A percentile compares a stretch with the other conserved stretches of the same genome.
These are phyloP conservation scores for Novakomyces olei DNA, from an alignment of 805 yeast species.

Conservation along the genomic window DNA sequence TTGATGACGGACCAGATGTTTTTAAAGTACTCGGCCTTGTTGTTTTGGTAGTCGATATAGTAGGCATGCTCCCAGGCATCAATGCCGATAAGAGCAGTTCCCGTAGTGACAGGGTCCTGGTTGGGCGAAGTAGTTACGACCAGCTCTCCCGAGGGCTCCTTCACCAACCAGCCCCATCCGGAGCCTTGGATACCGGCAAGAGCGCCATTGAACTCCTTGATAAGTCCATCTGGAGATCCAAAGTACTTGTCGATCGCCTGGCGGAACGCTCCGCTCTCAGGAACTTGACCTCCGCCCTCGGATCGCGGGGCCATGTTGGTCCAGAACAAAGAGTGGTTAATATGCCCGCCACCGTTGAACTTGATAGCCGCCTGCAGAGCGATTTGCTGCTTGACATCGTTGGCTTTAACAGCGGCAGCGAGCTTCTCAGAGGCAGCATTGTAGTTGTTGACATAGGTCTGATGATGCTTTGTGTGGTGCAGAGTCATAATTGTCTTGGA, in stretches of 20 bases:
- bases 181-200: conserved; percentile 84
- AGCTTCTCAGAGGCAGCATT: conserved; percentile 58
- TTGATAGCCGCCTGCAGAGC: conserved; percentile 51
- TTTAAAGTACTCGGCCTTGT: conserved; percentile 75
- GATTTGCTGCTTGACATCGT: conserved; percentile 36
- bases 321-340: conserved; percentile 76
- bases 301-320: conserved; percentile 59
- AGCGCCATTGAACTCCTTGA: conserved; percentile 33
- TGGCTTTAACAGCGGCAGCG: conserved; percentile 36
- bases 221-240: conserved; percentile 53
- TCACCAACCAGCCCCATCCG: conserved; percentile 85
- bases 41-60: conserved; percentile 80
- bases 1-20: conserved; percentile 87
- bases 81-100: conserved; percentile 62
- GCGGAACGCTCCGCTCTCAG: conserved; percentile 28
- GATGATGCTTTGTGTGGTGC: conserved; percentile 81
- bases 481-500: conserved; percentile 60
- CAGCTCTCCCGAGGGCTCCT: conserved; percentile 51
- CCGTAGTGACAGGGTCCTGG: conserved; percentile 60
- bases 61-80: conserved; percentile 89
- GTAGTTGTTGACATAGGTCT: conserved; percentile 71
- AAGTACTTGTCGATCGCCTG: conserved; percentile 39
- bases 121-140: conserved; percentile 64
- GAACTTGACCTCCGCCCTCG: conserved; percentile 47
- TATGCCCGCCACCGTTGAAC: conserved; percentile 82